Base-by-base conservation (phyloP, 257 asterid species). In the Plantago elongata region DNA sequence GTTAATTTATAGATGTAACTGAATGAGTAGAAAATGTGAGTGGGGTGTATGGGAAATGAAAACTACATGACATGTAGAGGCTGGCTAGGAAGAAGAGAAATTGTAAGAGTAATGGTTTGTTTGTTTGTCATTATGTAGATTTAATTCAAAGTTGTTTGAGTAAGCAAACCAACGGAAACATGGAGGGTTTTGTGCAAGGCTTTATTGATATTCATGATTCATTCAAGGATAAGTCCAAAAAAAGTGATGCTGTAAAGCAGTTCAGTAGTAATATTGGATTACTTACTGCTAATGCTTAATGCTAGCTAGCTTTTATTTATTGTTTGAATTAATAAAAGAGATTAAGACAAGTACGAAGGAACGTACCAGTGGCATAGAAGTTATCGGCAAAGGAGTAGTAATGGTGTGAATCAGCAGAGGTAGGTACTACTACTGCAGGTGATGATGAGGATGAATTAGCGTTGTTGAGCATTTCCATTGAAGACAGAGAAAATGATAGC, bases 401-500 rank as follows among this genome's bases (percentile, higher is more conserved):
- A 62, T 67, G 84, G 45, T 81, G 90, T 57, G 87, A 71, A 51
- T 71, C 45, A 44, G 67, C 76, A 9, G 88, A 64, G 38, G 14
- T 46, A 8, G 9, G 34, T 15, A 40, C 37, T 22, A 22, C 27
- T 22, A 22, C 51, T 43, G 89, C 45, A 22, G 86, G 51, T 34
- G 40, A 5, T 4, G 40, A 5, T 7, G 8, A 5, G 2, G 40
- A 34, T 1, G 40, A 34, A 22, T 22, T 22, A 22, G 27, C 27
- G 40, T 34, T 34, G 70, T 69, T 70, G 49, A 83, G 73, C 94
- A 90, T 85, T 67, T 80, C 96, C 86, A 80, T 75, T 1, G 97
- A 78, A 5, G 97, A 90, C 11, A 90, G 70, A 0, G 97, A 90
- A 75, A 87, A 90, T 1, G 95, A 85, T 11, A 90, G 87, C 98